Conservation (phyloP, 176 grass and related monocot genomes). For the Cocos nucifera region DNA sequence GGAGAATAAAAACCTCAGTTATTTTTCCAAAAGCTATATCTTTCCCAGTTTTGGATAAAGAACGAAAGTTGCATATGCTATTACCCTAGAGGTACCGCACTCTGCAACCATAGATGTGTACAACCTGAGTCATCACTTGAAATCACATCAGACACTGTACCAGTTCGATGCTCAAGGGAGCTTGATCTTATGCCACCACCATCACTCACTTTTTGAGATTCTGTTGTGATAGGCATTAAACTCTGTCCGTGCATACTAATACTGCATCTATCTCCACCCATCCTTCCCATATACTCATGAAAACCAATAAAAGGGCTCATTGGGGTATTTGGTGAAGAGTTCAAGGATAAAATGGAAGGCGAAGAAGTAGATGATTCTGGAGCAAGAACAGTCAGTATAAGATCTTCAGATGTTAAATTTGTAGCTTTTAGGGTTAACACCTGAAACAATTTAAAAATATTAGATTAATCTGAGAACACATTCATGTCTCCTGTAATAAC, state of each 20-base stretch:
- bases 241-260: slow-evolving; percentile 32
- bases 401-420: slow-evolving; percentile 85
- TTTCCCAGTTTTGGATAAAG: background rate
- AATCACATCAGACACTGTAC: slow-evolving; percentile 1
- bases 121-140: slow-evolving; percentile 41
- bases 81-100: slow-evolving; percentile 93
- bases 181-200: slow-evolving; percentile 33
- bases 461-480: background rate
- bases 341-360: slow-evolving; percentile 71
- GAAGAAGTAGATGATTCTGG: slow-evolving; percentile 73
- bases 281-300: slow-evolving; percentile 35
- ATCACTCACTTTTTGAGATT: slow-evolving; percentile 45
- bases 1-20: background rate
- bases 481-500: too few relatives aligned
- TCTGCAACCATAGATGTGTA: slow-evolving; percentile 96
- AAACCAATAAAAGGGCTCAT: slow-evolving; percentile 34
- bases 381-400: slow-evolving; percentile 90
- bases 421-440: slow-evolving; percentile 95
- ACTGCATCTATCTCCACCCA: slow-evolving; percentile 28
- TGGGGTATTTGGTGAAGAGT: slow-evolving; percentile 61
- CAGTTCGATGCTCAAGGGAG: background rate
- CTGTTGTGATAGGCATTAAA: slow-evolving; percentile 23
- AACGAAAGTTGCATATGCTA: slow-evolving; percentile 8
- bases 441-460: slow-evolving; percentile 37
- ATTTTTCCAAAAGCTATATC: too few relatives aligned